Conservation (phyloP, 768 basidiomycete species). For the Hortiboletus flavorubellus region DNA sequence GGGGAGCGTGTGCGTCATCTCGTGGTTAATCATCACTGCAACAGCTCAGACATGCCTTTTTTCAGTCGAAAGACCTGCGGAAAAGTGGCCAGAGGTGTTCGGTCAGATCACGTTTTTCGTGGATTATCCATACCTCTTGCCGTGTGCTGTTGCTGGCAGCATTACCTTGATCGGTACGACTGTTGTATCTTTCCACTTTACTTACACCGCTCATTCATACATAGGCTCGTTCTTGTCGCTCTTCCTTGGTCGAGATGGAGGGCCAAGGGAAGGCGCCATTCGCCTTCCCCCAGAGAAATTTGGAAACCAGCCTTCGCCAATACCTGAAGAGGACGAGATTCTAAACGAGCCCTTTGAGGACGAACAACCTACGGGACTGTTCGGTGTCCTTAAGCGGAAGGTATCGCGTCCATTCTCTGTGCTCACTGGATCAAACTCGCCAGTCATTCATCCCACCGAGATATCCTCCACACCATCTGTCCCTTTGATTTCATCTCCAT, state of each 20-base stretch:
- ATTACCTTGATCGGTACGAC: conserved; percentile 68
- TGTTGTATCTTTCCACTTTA: background rate
- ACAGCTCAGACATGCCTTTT: conserved; percentile 7
- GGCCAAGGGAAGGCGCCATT: conserved; percentile 83
- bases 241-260: conserved; percentile 90
- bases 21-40: background rate
- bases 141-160: conserved; percentile 72
- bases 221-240: conserved; percentile 82
- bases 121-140: conserved; percentile 86
- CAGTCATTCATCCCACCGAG: conserved; percentile 35
- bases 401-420: conserved; percentile 56
- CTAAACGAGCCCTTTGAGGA: conserved; percentile 47
- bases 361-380: conserved; percentile 31
- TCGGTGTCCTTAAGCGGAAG: conserved; percentile 44
- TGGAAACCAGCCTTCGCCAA: conserved; percentile 40
- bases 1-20: conserved; percentile 65
- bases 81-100: conserved; percentile 83
- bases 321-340: conserved; percentile 64
- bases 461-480: conserved; percentile 39
- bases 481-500: conserved; percentile 43
- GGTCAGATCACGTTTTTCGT: conserved; percentile 62
- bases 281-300: conserved; percentile 78
- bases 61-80: conserved; percentile 77
- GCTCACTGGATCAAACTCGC: conserved; percentile 53
- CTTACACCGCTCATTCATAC: background rate